phyloP scores from a whole-genome alignment of 83 land plant species.

The Picea mariana region DNA sequence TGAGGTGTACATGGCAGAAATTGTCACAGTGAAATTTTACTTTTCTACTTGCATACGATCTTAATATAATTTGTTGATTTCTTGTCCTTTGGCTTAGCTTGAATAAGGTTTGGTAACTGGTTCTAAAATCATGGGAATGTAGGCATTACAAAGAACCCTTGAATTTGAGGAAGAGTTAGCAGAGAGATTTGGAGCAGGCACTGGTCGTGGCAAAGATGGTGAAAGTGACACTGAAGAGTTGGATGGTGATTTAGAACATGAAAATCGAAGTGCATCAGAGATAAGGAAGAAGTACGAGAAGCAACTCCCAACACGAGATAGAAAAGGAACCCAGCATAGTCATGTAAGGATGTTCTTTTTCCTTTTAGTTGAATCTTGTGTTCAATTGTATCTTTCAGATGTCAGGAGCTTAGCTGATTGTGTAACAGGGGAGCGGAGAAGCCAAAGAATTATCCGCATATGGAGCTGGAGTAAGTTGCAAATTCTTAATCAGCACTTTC shows the following conservation, averaged over 20 bases:
- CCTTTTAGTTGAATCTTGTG: neutral
- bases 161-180: slow-evolving; percentile 99
- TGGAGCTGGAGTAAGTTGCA: slow-evolving; percentile 60
- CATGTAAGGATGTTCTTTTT: slow-evolving; percentile 15
- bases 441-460: slow-evolving; percentile 48
- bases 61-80: neutral
- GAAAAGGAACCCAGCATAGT: slow-evolving; percentile 41
- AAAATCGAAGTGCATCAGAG: slow-evolving; percentile 65
- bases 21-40: neutral
- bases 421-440: slow-evolving; percentile 51
- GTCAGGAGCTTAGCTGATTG: neutral
- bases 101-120: neutral
- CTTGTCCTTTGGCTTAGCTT: neutral
- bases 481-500: neutral
- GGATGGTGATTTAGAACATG: slow-evolving; percentile 49
- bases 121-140: slow-evolving; percentile 4
- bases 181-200: slow-evolving; percentile 82
- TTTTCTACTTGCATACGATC: too few relatives aligned
- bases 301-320: slow-evolving; percentile 70
- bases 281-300: slow-evolving; percentile 93
- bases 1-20: neutral
- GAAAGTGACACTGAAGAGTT: slow-evolving; percentile 62
- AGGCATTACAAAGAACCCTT: slow-evolving; percentile 93
- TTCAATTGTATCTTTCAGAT: slow-evolving; percentile 2
- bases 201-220: slow-evolving; percentile 28